Base-by-base conservation (phyloP, 169 alveolate species). In the Babesia divergens region DNA sequence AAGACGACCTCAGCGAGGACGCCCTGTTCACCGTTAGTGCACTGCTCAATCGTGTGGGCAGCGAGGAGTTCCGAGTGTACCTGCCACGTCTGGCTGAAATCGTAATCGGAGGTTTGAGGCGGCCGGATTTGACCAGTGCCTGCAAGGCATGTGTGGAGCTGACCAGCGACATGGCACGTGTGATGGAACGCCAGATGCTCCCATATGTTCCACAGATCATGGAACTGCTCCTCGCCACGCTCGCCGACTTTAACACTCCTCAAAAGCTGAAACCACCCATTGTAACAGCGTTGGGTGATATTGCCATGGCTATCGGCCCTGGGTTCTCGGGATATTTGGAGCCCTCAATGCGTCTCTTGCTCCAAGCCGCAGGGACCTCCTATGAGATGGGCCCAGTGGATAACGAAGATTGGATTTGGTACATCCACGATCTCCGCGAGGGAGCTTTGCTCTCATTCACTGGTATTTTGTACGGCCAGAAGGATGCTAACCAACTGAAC, bases 351-450 rank as follows among this genome's bases (percentile, higher is more conserved):
- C 87, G 83, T 55, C 58, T 94, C 37, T 83, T 94, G 46, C 86
- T 84, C 52, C 95, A 92, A 67, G 95, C 97, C 9, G 92, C 97
- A 8, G 65, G 80, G 55, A 92, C 95, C 13, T 72, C 92, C 24
- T 90, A 84, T 56, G 93, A 84, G 16, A 89, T 92, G 54, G 97
- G 96, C 26, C 94, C 96, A 6, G 74, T 83, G 35, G 93, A 90
- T 44, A 94, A 86, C 84, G 97, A 93, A 67, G 97, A 94, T 58
- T 94, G 97, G 96, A 67, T 91, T 35, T 89, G 88, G 87, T 94
- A 92, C 75, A 89, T 94, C 64, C 91, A 91, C 53, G 94, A 91
- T 59, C 91, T 94, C 28, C 89, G 96, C 35, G 97, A 92, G 66
- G 91, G 95, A 6, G 92, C 89, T 29, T 74, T 94, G 54, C 91